Base-by-base conservation (phyloP, 257 asterid species). In the Thymus mandschuricus region DNA sequence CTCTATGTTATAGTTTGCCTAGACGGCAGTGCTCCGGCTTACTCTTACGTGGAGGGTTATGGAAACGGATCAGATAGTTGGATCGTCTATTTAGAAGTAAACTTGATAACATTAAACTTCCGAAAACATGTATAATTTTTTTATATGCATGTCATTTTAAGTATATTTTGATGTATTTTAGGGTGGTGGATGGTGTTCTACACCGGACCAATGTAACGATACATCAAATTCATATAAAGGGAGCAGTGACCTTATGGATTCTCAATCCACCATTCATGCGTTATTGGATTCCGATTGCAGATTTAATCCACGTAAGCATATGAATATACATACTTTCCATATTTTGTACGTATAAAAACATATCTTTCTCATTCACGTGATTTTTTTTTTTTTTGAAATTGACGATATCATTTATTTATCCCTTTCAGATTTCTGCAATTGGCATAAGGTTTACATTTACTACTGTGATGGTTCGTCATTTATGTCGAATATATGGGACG, bases 381-480 rank as follows among this genome's bases (percentile, higher is more conserved):
- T 5, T 1, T 51, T n/a, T 12, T 1, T 15, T 35, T 50, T 11
- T n/a, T n/a, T n/a, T n/a, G n/a, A n/a, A 46, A 0, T 9, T 0
- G 5, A 43, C 45, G 21, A 30, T 12, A n/a, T n/a, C n/a, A 21
- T 21, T 9, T 8, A 13, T 33, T 5, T 12, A 38, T 54, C 50
- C 66, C 1, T 50, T n/a, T 35, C 43, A 78, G 83, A 69, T 41
- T 79, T 82, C 58, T 72, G 54, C 62, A 76, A 73, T 40, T 82
- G 86, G 86, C 73, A 82, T 45, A 70, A 75, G 75, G 76, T 79
- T 30, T 41, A 12, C n/a, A 65, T 79, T 38, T 10, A 31, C 5
- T 82, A 82, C 7, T 82, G 83, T 10, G 86, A 82, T 27, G 79
- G 83, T 8, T 56, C 78, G 7, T 79, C 83, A 10, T 82, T 51